phyloP scores from a whole-genome alignment of 805 yeast species.

The Pichia deserticola region DNA sequence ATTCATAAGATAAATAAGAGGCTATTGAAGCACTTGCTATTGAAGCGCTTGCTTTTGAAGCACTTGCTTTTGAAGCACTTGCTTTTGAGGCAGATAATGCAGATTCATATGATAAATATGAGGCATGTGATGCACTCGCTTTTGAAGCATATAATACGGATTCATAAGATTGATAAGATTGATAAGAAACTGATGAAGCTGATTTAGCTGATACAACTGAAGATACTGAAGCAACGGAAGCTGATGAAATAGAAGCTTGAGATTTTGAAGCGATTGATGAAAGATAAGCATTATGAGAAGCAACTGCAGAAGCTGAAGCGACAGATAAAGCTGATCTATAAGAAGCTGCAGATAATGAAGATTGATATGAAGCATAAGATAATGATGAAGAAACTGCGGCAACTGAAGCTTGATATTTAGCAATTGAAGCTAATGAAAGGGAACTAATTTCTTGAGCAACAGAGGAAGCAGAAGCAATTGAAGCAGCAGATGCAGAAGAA shows the following conservation, averaged over 20 bases:
- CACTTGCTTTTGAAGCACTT: no score
- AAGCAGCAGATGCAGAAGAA: conserved; percentile 10
- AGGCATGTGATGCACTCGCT: conserved; percentile 2
- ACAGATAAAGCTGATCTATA: neutral
- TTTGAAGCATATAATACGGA: neutral
- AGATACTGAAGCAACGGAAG: conserved; percentile 6
- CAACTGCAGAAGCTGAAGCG: conserved; percentile 14
- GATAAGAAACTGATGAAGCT: conserved; percentile 14
- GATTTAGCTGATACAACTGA: conserved; percentile 15
- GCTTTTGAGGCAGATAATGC: neutral
- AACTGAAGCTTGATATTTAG: conserved; percentile 4
- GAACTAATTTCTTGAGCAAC: conserved; percentile 13
- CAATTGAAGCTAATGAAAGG: conserved; percentile 12
- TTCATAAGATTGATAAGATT: neutral
- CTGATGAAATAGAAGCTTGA: neutral
- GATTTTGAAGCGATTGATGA: neutral
- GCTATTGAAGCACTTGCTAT: no score
- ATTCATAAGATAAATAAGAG: neutral
- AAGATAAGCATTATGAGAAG: neutral
- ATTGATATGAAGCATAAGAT: neutral
- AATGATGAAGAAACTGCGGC: conserved; percentile 6
- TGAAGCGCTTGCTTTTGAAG: no score
- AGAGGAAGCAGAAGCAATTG: conserved; percentile 15
- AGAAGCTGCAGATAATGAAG: conserved; percentile 13
- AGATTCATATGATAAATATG: neutral